Conservation (phyloP, 2,329 filamentous ascomycete genomes). For the Alternaria novae-zelandiae region DNA sequence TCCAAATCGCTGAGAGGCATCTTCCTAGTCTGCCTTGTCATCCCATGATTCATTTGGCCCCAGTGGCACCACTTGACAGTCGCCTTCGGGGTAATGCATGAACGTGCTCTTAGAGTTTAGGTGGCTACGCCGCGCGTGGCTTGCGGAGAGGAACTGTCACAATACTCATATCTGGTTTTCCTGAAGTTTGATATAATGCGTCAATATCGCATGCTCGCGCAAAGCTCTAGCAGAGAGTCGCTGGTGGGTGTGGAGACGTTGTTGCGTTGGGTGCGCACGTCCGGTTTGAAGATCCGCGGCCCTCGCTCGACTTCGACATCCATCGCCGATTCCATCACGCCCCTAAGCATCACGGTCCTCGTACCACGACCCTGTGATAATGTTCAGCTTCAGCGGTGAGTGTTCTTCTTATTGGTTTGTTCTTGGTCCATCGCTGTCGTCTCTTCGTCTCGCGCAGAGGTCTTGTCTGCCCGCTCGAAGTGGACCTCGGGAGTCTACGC, state of each 20-base stretch:
- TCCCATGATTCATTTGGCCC: background rate
- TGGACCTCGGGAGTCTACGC: background rate
- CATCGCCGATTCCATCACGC: constrained; percentile 6
- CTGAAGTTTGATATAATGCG: background rate
- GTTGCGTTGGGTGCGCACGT: constrained; percentile 22
- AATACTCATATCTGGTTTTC: background rate
- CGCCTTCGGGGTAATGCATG: background rate
- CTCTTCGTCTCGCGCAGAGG: background rate
- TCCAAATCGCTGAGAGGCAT: background rate
- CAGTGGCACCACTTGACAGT: background rate
- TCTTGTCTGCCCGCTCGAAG: background rate
- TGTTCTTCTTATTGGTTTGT: constrained; percentile 12
- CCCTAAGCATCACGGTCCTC: background rate
- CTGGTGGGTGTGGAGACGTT: constrained; percentile 10
- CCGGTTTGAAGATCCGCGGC: constrained; percentile 12
- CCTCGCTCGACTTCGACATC: constrained; percentile 4
- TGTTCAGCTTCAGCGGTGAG: constrained; percentile 50
- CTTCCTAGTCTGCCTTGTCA: background rate
- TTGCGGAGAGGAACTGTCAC: constrained; percentile 10
- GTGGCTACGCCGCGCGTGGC: background rate
- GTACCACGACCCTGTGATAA: constrained; percentile 17
- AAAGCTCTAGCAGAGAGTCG: background rate
- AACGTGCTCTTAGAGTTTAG: background rate
- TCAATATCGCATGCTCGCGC: background rate
- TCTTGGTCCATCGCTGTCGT: background rate